A percentile compares a stretch with the other conserved stretches of the same genome.
phyloP scores from a whole-genome alignment of 2,329 filamentous ascomycete genomes.

The Epichloe sp. region DNA sequence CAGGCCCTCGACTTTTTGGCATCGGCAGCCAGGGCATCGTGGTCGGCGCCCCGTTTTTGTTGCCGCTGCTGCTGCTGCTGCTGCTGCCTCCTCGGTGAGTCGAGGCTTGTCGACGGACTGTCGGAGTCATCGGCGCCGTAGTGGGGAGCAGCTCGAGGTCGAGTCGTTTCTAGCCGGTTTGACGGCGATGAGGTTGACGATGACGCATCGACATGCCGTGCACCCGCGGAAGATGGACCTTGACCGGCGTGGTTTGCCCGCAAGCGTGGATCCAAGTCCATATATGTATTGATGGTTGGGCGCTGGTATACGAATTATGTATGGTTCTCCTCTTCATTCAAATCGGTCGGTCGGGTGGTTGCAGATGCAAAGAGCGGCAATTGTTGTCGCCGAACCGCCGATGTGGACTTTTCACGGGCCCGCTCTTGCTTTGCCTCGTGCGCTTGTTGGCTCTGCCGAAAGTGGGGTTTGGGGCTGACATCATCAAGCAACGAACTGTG shows the following conservation, averaged over 20 bases:
- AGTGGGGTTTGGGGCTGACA: too few species aligned
- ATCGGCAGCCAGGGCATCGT: conserved; percentile 25
- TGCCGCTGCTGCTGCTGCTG: conserved; percentile 7
- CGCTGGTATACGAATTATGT: background rate
- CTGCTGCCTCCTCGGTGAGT: conserved; percentile 4
- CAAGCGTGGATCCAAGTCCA: conserved; percentile 22
- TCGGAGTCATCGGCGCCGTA: conserved; percentile 11
- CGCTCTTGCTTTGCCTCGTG: background rate
- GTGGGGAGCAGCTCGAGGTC: conserved; percentile 1
- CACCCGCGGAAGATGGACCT: conserved; percentile 5
- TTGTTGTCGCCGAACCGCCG: conserved; percentile 19
- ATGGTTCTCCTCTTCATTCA: background rate
- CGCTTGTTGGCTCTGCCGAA: too few species aligned
- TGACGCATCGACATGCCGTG: background rate
- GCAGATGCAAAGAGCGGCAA: conserved; percentile 11
- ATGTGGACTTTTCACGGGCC: conserved; percentile 1
- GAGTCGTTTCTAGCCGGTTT: conserved; percentile 1
- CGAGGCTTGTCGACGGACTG: conserved; percentile 1
- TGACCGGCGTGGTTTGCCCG: conserved; percentile 13
- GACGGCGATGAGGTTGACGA: conserved; percentile 9
- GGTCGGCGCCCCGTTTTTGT: background rate
- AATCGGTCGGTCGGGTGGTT: background rate
- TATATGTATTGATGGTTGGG: conserved; percentile 8
- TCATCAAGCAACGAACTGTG: too few species aligned
- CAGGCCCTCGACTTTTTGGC: conserved; percentile 59